These are phyloP conservation scores for Coemansia sp. DNA, from an alignment of 192 early-diverging fungal genomes.

Conservation along the genomic window DNA sequence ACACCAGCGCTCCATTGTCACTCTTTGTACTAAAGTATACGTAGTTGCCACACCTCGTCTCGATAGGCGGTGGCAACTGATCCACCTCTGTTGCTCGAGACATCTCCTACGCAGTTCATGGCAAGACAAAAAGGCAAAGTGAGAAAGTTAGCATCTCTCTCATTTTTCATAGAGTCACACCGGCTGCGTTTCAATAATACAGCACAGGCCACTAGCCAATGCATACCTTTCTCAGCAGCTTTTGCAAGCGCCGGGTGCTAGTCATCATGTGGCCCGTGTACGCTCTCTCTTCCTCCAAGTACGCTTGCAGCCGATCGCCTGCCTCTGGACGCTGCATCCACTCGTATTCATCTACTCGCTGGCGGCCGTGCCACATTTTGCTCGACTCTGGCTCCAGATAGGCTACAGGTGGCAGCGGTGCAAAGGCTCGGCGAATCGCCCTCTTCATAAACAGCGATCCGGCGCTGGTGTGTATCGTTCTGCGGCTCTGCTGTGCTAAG, in stretches of 20 bases:
- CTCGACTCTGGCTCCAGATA: neutral
- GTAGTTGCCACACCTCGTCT: constrained; percentile 37
- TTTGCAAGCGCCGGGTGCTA: constrained; percentile 20
- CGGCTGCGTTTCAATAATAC: neutral
- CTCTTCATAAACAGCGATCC: neutral
- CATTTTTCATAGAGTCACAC: neutral
- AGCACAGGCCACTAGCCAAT: neutral
- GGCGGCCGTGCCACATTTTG: constrained; percentile 24
- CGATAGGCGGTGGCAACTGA: constrained; percentile 37
- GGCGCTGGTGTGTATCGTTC: neutral
- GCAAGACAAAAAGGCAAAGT: neutral
- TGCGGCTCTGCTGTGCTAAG: neutral
- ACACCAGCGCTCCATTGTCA: constrained; percentile 15
- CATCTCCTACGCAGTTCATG: constrained; percentile 18
- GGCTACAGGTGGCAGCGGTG: constrained; percentile 17
- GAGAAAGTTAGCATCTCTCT: neutral
- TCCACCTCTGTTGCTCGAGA: constrained; percentile 36
- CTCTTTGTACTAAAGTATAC: constrained; percentile 23
- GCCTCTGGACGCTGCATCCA: constrained; percentile 45
- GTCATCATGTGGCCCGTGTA: constrained; percentile 28
- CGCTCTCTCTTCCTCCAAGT: constrained; percentile 28
- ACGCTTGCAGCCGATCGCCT: constrained; percentile 12
- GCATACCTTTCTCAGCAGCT: constrained; percentile 19
- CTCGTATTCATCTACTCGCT: constrained; percentile 37
- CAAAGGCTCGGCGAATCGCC: neutral